Base-by-base conservation (phyloP, 1,284 basidiomycete species). In the Tylopilus sp. region DNA sequence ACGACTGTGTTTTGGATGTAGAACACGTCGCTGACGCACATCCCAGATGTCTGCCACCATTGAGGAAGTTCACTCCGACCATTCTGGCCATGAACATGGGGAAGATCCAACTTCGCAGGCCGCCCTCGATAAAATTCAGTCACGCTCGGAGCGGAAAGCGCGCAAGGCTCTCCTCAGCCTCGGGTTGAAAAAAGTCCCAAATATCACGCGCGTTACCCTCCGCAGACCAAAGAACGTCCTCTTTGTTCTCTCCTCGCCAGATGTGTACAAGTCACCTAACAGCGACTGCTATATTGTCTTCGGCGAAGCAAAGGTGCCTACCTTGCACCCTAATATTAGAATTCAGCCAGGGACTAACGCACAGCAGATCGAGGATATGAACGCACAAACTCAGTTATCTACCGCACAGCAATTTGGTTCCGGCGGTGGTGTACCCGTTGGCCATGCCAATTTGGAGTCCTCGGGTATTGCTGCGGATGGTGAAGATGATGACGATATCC, bases 251-350 rank as follows among this genome's bases (percentile, higher is more conserved):
- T 82, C 91, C 55, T 78, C 88, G 53, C 95, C 96, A 47, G 95
- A 99, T 61, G 95, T 99, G 48, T 99, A 92, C 86, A 98, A 97
- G 79, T 94, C 93, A 46, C 85, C 90, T 46, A 91, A 91, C 74
- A 94, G 91, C 65, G 96, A 99, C 73, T 92, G 89, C 73, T 98
- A 99, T 81, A 93, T 99, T 69, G 93, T 99, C 58, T 99, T 98
- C 63, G 95, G 95, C 61, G 95, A 99, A 78, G 94, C 93, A 60
- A 96, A 94, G 82, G 85, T 87, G 12, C 28, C 48, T 54, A 39
- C 53, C 58, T 48, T 55, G 20, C 48, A 21, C 53, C 53, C 50
- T 48, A 35, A 44, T 18, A 43, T 18, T 30, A 33, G 36, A 26
- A 40, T 12, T 28, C 7, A 4, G 2, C 10, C 20, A 12, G 33